These are phyloP conservation scores for Fusarium sp. DNA, from an alignment of 2,329 filamentous ascomycete species.

Conservation along the genomic window DNA sequence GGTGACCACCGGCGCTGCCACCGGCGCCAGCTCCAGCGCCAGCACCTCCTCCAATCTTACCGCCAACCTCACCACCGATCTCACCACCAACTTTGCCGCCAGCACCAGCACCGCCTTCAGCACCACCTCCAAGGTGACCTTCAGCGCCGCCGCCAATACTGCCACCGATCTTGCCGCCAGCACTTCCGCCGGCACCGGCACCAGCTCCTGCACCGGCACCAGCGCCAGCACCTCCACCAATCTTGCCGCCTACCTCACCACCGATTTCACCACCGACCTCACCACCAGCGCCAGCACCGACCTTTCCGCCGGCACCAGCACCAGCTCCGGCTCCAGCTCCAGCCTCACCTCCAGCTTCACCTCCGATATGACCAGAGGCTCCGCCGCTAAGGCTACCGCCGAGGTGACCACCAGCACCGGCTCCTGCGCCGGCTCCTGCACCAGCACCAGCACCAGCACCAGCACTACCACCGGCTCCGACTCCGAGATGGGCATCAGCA, in stretches of 20 bases:
- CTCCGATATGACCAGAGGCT: neutral
- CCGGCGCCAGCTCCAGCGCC: neutral
- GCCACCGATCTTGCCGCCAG: neutral
- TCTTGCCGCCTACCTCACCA: neutral
- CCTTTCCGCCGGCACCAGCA: neutral
- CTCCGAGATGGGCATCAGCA: constrained; percentile 5
- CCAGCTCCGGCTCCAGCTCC: neutral
- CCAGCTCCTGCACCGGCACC: neutral
- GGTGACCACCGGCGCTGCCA: neutral
- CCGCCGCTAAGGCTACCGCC: neutral
- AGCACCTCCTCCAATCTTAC: too few relatives aligned
- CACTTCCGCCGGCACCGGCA: neutral
- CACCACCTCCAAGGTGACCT: neutral
- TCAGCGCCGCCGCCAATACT: neutral
- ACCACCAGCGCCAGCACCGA: neutral
- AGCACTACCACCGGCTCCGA: neutral
- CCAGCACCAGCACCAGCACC: neutral
- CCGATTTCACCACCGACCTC: neutral
- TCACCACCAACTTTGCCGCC: too few relatives aligned
- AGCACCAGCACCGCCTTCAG: neutral
- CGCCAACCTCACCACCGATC: neutral
- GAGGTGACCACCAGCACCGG: neutral
- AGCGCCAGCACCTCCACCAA: neutral
- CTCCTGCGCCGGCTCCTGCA: neutral
- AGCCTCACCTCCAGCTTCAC: neutral